Base-by-base conservation (phyloP, 1,139 yeast genomes). In the Protomyces lactucae-debilis region DNA sequence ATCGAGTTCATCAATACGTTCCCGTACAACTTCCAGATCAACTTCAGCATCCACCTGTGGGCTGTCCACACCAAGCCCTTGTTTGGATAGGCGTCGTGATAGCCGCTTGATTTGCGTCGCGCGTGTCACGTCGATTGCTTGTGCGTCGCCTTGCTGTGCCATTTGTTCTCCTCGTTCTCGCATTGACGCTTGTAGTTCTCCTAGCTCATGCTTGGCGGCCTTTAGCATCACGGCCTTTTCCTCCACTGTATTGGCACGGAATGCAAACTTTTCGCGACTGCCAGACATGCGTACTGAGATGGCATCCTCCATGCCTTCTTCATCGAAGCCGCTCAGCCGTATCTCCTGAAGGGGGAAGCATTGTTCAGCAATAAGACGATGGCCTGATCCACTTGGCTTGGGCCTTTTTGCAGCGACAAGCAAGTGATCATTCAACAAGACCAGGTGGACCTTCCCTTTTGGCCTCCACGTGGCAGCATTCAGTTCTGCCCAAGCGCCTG, bases 391-490 rank as follows among this genome's bases (percentile, higher is more conserved):
- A 12, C 57, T 53, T 43, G 83, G 77, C 70, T 83, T 83, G 69
- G 56, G 61, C 3, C 57, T 51, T 59, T 85, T 83, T 1, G 88
- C 80, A 0, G 97, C 97, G 56, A 91, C 79, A 61, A 92, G 76
- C 1, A 91, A 75, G 70, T 87, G 80, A 74, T 92, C 98, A 73
- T 88, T 91, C 68, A 92, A 78, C 10, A 92, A 76, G 70, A 88
- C 87, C 57, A 92, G 76, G 72, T 88, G 95, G 1, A 87, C 85
- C 1, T 91, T 85, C 71, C 88, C 86, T 54, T 87, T 79, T 0
- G 91, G 85, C 72, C 89, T 88, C 85, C 92, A 86, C 21, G 96
- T 91, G 0, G 95, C 93, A 1, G 88, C 84, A 72, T 91, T 91
- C 66, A 92, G 78, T 74, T 92, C 97, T 67, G 82, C 83, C 97